Percentiles rank a stretch among this genome's conserved stretches.
Evolutionary conservation across 2,329 filamentous ascomycete genomes (phyloP).

Genomic region (Aschersonia sp.): DNA sequence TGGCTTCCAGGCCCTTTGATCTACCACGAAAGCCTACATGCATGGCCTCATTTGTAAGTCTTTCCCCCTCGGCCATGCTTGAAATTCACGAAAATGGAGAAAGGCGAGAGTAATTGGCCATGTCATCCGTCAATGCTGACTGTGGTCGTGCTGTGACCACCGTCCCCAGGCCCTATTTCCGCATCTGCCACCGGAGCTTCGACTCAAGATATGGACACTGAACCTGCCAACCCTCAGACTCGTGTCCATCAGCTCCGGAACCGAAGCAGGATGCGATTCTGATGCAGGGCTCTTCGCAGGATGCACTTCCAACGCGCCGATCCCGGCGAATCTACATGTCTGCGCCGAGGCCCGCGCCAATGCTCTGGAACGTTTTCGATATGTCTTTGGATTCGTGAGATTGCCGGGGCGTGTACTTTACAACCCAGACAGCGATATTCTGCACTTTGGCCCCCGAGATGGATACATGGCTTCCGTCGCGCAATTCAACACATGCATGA

Average conservation of each 20-base stretch:
- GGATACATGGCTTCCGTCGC: conserved; percentile 30
- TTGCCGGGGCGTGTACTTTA: conserved; percentile 27
- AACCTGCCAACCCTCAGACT: conserved; percentile 27
- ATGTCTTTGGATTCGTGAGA: conserved; percentile 26
- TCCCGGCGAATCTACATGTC: conserved; percentile 29
- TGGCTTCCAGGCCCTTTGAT: neutral
- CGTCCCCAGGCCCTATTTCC: conserved; percentile 23
- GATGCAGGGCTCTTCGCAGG: conserved; percentile 9
- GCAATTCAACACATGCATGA: conserved; percentile 28
- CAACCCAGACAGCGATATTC: conserved; percentile 24
- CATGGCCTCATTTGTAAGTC: conserved; percentile 5
- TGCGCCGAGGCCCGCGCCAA: conserved; percentile 31
- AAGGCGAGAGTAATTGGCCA: neutral
- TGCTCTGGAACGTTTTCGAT: conserved; percentile 24
- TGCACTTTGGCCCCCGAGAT: conserved; percentile 30
- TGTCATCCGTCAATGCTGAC: neutral
- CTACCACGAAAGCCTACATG: neutral
- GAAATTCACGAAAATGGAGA: neutral
- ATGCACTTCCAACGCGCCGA: conserved; percentile 24
- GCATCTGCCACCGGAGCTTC: conserved; percentile 29
- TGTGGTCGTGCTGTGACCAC: neutral
- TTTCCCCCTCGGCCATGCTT: neutral
- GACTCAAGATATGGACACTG: conserved; percentile 31
- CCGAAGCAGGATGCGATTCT: conserved; percentile 7
- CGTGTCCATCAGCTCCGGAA: conserved; percentile 26